Evolutionary conservation across 2,329 filamentous ascomycete genomes (phyloP), one percentile per base, ranked within the genome.

Genomic region (Colletotrichum salicis): DNA sequence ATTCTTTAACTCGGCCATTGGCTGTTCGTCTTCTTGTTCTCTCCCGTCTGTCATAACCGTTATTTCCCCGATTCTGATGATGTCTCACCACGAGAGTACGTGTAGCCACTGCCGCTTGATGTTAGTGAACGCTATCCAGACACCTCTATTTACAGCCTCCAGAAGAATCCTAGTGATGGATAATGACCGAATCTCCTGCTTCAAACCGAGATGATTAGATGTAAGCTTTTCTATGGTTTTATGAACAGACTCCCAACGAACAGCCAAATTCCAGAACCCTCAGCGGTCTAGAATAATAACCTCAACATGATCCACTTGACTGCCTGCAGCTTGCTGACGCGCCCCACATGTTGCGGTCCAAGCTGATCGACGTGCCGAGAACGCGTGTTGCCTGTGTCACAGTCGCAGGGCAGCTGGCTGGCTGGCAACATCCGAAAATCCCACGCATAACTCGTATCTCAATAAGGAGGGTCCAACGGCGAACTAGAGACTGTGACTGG

Each of bases 321-420:
- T 71, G 69, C 65, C 52, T 71, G 69, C 65, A 69, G 24, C 69
- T 59, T 27, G 59, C 69, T 71, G 59, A 71, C 64, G 35, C 22
- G 64, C 22, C 59, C 58, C 64, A 67, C 69, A 48, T 48, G 41
- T 11, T 48, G 41, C 7, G 19, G 41, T 22, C 41, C 41, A 58
- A 37, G n/a, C 48, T 35, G 51, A 62, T 54, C 52, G 51, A 29
- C 52, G 24, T 24, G 41, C 51, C 51, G 51, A 19, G 31, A 58
- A 37, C 55, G 45, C 51, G 37, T 57, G 19, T 8, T 41, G 22
- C 35, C 15, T 37, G 35, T 37, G 13, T 15, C 35, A 13, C 37
- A 19, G 51, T 55, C 35, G 51, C 22, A 58, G 22, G 24, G 51
- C 48, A 22, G 59, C 24, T 54, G 22, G 48, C 24, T 54, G 22